Evolutionary conservation across 1,139 yeast genomes (phyloP).

Genomic region (Spathaspora jeffriesii): DNA sequence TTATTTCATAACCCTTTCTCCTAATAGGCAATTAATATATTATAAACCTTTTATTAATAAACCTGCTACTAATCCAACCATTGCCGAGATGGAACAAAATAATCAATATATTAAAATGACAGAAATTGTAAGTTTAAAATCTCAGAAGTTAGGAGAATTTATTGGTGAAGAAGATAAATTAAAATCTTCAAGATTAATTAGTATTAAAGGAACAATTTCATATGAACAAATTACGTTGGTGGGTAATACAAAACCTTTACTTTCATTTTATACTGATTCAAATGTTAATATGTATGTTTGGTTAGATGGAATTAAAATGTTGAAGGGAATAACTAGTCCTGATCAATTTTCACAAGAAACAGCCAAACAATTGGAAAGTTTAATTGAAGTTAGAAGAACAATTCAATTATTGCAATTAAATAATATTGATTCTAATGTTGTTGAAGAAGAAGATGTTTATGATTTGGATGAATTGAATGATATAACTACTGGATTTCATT

Average conservation of each 20-base stretch:
- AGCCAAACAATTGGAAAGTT: slow-evolving; percentile 53
- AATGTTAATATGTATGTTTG: slow-evolving; percentile 71
- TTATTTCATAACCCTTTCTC: slow-evolving; percentile 66
- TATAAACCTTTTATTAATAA: slow-evolving; percentile 60
- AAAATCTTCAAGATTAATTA: slow-evolving; percentile 41
- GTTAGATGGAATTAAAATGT: slow-evolving; percentile 78
- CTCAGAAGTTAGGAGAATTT: slow-evolving; percentile 43
- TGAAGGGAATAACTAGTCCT: slow-evolving; percentile 34
- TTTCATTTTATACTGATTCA: slow-evolving; percentile 71
- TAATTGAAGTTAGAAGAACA: slow-evolving; percentile 61
- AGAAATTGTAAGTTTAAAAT: slow-evolving; percentile 42
- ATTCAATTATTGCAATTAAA: slow-evolving; percentile 65
- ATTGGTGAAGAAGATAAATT: slow-evolving; percentile 40
- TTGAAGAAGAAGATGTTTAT: slow-evolving; percentile 41
- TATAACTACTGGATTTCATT: slow-evolving; percentile 44
- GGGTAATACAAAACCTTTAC: slow-evolving; percentile 42
- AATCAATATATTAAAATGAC: slow-evolving; percentile 24
- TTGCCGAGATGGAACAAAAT: slow-evolving; percentile 49
- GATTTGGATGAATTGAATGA: slow-evolving; percentile 41
- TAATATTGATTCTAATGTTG: slow-evolving; percentile 23
- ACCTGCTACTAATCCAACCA: slow-evolving; percentile 51
- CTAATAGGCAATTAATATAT: slow-evolving; percentile 65
- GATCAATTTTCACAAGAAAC: slow-evolving; percentile 59
- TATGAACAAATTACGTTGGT: slow-evolving; percentile 55
- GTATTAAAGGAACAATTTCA: slow-evolving; percentile 53